phyloP scores from a whole-genome alignment of 257 asterid species.

The Solanum rostratum region DNA sequence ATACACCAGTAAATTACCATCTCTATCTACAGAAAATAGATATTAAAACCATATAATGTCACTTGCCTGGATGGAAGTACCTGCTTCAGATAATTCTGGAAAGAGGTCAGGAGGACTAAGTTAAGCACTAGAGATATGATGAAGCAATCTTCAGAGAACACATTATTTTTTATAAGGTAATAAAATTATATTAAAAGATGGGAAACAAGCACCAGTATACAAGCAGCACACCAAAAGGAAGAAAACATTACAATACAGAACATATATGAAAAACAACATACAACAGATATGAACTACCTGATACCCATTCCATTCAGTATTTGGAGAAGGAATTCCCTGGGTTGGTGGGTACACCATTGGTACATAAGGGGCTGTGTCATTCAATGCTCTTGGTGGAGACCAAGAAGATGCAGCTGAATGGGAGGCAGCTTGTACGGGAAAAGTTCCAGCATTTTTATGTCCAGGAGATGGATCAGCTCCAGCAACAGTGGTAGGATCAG shows the following conservation, averaged over 20 bases:
- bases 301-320: conserved; percentile 61
- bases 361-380: conserved; percentile 34
- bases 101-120: background rate
- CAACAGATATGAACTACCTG: conserved; percentile 35
- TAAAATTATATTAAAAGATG: background rate
- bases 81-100: background rate
- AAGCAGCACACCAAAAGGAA: background rate
- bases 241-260: background rate
- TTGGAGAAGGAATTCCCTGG: conserved; percentile 35
- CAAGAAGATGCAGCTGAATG: conserved; percentile 44
- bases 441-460: conserved; percentile 44
- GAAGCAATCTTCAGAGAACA: background rate
- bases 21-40: background rate
- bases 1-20: background rate
- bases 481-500: conserved; percentile 59
- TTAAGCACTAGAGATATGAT: background rate
- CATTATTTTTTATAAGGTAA: background rate
- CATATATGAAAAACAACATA: background rate
- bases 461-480: conserved; percentile 54
- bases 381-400: conserved; percentile 51
- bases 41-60: background rate
- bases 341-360: conserved; percentile 42
- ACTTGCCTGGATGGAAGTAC: background rate
- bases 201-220: background rate
- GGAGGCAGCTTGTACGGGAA: conserved; percentile 43